Evolutionary conservation across 2,329 filamentous ascomycete species (phyloP).

Genomic region (Polychaeton citri): DNA sequence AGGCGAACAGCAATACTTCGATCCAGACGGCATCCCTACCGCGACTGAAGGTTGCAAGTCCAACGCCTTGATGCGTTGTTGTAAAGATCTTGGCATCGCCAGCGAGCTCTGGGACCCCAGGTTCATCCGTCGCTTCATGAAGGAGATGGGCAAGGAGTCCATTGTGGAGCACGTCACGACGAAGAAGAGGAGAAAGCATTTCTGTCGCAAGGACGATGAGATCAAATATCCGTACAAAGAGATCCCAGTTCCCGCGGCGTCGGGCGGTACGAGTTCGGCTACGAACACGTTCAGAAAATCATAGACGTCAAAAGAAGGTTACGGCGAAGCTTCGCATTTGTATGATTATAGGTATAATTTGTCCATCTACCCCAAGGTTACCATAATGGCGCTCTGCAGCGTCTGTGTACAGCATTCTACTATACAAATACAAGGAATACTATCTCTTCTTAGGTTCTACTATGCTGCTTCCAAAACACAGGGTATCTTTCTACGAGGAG

Average conservation of each 20-base stretch:
- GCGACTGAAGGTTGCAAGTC: conserved; percentile 96
- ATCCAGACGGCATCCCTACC: conserved; percentile 76
- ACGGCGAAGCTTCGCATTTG: too few relatives aligned
- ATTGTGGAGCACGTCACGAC: conserved; percentile 80
- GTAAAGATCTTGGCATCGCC: conserved; percentile 91
- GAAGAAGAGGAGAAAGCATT: conserved; percentile 84
- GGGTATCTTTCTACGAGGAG: too few relatives aligned
- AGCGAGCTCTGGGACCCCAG: conserved; percentile 94
- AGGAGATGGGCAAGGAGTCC: conserved; percentile 58
- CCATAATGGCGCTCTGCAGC: too few relatives aligned
- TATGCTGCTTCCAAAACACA: too few relatives aligned
- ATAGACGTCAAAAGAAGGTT: too few relatives aligned
- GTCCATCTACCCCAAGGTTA: too few relatives aligned
- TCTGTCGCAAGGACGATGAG: conserved; percentile 70
- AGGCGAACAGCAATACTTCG: conserved; percentile 90
- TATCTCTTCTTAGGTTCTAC: too few relatives aligned
- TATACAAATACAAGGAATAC: too few relatives aligned
- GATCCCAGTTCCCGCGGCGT: conserved; percentile 10
- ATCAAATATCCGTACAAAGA: conserved; percentile 52
- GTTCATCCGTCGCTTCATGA: conserved; percentile 74
- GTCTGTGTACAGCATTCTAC: too few relatives aligned
- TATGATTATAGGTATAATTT: too few relatives aligned
- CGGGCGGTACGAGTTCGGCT: too few relatives aligned
- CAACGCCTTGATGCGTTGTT: conserved; percentile 94
- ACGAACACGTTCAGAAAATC: too few relatives aligned